These are phyloP conservation scores for Tricladium varicosporioides DNA, from an alignment of 2,329 filamentous ascomycete species.

Conservation along the genomic window DNA sequence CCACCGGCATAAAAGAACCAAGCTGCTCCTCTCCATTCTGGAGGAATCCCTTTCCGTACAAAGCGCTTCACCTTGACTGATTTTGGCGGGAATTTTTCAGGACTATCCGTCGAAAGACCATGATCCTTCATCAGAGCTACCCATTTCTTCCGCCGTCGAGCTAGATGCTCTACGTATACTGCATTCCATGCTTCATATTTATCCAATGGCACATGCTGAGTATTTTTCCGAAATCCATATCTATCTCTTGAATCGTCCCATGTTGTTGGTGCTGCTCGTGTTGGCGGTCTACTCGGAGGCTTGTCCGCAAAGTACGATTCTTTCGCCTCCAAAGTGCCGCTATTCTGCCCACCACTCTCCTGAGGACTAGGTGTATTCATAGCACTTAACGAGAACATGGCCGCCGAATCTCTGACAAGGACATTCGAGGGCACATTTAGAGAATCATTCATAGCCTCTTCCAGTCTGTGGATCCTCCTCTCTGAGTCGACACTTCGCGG, in stretches of 20 bases:
- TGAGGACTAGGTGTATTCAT: constrained; percentile 43
- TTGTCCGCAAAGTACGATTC: constrained; percentile 16
- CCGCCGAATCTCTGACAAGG: constrained; percentile 39
- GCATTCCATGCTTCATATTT: constrained; percentile 82
- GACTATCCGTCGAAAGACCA: constrained; percentile 67
- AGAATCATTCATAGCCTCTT: constrained; percentile 29
- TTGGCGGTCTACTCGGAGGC: constrained; percentile 13
- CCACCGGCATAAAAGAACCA: constrained; percentile 98
- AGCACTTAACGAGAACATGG: constrained; percentile 37
- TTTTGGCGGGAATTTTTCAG: constrained; percentile 75
- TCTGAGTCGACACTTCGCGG: constrained; percentile 25
- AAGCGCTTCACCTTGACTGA: constrained; percentile 86
- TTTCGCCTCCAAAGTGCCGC: constrained; percentile 13
- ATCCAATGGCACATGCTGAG: constrained; percentile 70
- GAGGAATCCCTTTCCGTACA: constrained; percentile 88
- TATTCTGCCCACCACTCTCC: constrained; percentile 11
- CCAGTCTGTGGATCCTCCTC: constrained; percentile 18
- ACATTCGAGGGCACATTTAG: constrained; percentile 12
- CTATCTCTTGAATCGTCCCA: constrained; percentile 58
- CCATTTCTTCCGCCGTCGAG: constrained; percentile 80
- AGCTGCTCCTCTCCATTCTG: constrained; percentile 89
- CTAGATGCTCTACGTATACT: constrained; percentile 72
- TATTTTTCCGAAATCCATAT: constrained; percentile 90
- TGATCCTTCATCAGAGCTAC: constrained; percentile 71
- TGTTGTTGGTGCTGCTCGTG: constrained; percentile 11